phyloP scores from a whole-genome alignment of 2,329 filamentous ascomycete genomes.

The Penicillium oxalicum region DNA sequence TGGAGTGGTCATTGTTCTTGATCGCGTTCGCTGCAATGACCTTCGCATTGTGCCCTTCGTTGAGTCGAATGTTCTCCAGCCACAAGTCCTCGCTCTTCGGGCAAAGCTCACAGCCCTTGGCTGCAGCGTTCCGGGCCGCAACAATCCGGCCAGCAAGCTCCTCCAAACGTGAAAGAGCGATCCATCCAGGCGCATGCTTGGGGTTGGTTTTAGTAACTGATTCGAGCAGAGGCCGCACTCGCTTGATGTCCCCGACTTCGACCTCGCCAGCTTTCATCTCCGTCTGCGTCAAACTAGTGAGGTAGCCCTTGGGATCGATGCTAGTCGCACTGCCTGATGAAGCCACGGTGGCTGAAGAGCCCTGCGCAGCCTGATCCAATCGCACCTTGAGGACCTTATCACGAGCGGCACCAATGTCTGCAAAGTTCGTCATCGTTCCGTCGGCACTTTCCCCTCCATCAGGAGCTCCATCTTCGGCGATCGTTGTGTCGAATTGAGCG shows the following conservation, averaged over 20 bases:
- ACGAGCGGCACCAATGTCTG: slow-evolving; percentile 90
- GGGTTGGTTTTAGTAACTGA: slow-evolving; percentile 97
- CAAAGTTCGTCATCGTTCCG: slow-evolving; percentile 96
- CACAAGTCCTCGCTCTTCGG: slow-evolving; percentile 93
- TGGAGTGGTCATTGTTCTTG: slow-evolving; percentile 81
- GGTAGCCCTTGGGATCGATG: slow-evolving; percentile 91
- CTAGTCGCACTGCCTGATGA: slow-evolving; percentile 75
- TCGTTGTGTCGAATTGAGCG: slow-evolving; percentile 76
- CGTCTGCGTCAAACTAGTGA: slow-evolving; percentile 81
- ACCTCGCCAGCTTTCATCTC: slow-evolving; percentile 72
- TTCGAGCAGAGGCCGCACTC: slow-evolving; percentile 84
- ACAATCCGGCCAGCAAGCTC: slow-evolving; percentile 89
- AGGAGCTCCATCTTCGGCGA: slow-evolving; percentile 66
- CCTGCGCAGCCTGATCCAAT: slow-evolving; percentile 78
- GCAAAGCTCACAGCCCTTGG: slow-evolving; percentile 80
- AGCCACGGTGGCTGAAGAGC: slow-evolving; percentile 58
- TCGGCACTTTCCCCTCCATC: slow-evolving; percentile 49
- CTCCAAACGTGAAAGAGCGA: slow-evolving; percentile 86
- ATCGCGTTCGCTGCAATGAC: slow-evolving; percentile 92
- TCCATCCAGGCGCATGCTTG: slow-evolving; percentile 90
- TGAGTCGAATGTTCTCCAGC: slow-evolving; percentile 91
- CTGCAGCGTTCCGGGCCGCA: slow-evolving; percentile 80
- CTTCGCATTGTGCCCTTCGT: slow-evolving; percentile 88
- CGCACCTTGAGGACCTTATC: slow-evolving; percentile 95
- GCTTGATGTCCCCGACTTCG: slow-evolving; percentile 89